Evolutionary conservation across 352 stramenopile genomes (phyloP).

Genomic region (Phytophthora palmivora): DNA sequence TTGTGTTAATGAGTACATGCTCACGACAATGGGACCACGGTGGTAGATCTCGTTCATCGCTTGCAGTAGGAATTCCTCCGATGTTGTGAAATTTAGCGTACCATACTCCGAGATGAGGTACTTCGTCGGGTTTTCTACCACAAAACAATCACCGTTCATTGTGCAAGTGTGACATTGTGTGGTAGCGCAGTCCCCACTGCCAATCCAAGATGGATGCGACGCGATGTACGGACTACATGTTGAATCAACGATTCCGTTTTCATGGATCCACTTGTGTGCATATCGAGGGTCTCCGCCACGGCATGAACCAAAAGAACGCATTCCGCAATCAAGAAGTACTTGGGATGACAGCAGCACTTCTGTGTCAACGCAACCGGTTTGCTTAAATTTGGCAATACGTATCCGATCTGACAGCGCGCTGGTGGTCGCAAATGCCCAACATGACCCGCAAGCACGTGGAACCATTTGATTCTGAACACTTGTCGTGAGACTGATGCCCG

Average conservation of each 20-base stretch:
- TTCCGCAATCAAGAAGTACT: slow-evolving; percentile 72
- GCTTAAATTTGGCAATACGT: slow-evolving; percentile 65
- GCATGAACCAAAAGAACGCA: slow-evolving; percentile 79
- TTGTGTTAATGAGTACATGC: slow-evolving; percentile 81
- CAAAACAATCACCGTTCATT: slow-evolving; percentile 57
- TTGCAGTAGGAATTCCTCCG: slow-evolving; percentile 66
- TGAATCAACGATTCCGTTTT: slow-evolving; percentile 77
- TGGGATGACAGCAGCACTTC: slow-evolving; percentile 72
- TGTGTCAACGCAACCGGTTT: slow-evolving; percentile 51
- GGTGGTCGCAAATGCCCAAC: slow-evolving; percentile 71
- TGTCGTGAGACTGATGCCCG: slow-evolving; percentile 66
- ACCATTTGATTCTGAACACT: slow-evolving; percentile 80
- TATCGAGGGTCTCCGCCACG: slow-evolving; percentile 69
- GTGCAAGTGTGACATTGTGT: slow-evolving; percentile 69
- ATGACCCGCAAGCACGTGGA: slow-evolving; percentile 71
- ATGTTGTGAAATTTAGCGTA: slow-evolving; percentile 74
- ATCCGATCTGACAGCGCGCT: slow-evolving; percentile 76
- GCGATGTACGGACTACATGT: slow-evolving; percentile 81
- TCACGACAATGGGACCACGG: slow-evolving; percentile 93
- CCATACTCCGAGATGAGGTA: slow-evolving; percentile 72
- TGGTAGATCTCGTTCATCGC: slow-evolving; percentile 96
- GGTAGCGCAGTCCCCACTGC: slow-evolving; percentile 45
- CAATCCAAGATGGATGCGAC: slow-evolving; percentile 77
- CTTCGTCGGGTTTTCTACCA: slow-evolving; percentile 63
- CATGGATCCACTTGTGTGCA: slow-evolving; percentile 81